Percentiles rank a stretch among this genome's conserved stretches.
Conservation (phyloP, 2,329 filamentous ascomycete species). For the Parastagonospora nodorum region DNA sequence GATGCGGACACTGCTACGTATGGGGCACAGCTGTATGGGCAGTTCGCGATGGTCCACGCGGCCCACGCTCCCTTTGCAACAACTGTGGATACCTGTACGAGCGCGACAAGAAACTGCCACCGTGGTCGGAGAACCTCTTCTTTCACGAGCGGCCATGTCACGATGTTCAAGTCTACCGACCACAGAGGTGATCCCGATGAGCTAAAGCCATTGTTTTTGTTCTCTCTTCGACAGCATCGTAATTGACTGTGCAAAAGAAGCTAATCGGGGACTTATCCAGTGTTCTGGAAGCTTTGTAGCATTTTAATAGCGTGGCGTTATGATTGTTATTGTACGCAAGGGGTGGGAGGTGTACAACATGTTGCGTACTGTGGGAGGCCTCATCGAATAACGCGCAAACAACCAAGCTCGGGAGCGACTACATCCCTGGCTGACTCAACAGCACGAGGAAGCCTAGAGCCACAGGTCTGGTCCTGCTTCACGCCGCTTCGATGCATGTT, state of each 20-base stretch:
- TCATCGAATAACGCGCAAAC: no score
- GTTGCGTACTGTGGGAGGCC: no score
- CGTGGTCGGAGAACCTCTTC: constrained; percentile 75
- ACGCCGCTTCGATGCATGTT: no score
- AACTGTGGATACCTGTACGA: constrained; percentile 92
- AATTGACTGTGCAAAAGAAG: background rate
- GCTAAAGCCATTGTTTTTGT: no score
- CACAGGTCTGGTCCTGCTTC: no score
- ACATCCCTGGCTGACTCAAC: no score
- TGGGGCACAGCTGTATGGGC: constrained; percentile 94
- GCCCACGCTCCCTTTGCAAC: constrained; percentile 83
- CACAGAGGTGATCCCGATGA: constrained; percentile 14
- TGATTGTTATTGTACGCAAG: constrained; percentile 3
- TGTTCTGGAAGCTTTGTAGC: constrained; percentile 10
- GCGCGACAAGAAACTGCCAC: constrained; percentile 80
- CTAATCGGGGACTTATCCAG: background rate
- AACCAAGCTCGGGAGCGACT: no score
- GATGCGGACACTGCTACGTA: constrained; percentile 84
- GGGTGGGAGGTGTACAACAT: background rate
- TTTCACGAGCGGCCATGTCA: constrained; percentile 45
- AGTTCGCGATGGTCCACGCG: constrained; percentile 86
- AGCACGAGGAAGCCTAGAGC: no score
- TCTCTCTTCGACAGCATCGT: background rate
- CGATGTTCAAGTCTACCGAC: constrained; percentile 26
- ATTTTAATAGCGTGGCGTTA: constrained; percentile 30